A percentile compares a stretch with the other conserved stretches of the same genome.
Evolutionary conservation across 108 stramenopile genomes (phyloP).

Genomic region (Phaeodactylum tricornutum): DNA sequence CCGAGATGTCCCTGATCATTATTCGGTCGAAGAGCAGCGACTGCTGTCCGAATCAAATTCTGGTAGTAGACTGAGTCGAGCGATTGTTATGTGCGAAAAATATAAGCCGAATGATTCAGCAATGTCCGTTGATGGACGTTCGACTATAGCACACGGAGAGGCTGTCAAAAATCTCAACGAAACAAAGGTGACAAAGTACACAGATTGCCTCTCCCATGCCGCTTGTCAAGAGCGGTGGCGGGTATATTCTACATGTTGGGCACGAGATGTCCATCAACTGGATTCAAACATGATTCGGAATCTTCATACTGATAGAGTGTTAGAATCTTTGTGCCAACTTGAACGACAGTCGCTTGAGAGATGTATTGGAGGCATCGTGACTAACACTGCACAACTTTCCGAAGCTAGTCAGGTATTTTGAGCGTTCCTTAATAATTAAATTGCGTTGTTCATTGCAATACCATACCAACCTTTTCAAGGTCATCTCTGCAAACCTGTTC

Average conservation of each 20-base stretch:
- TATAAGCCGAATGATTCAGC: not conserved
- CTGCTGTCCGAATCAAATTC: not conserved
- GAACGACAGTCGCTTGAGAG: constrained; percentile 1
- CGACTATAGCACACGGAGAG: not conserved
- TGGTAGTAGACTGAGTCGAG: not conserved
- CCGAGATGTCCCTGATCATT: no score
- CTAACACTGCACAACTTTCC: not conserved
- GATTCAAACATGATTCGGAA: not conserved
- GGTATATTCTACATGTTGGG: not conserved
- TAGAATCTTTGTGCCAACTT: not conserved
- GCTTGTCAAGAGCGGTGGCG: not conserved
- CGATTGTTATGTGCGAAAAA: not conserved
- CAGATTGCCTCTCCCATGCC: constrained; percentile 3
- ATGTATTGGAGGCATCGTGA: constrained; percentile 4
- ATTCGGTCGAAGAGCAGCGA: not conserved
- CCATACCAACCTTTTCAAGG: constrained; percentile 18
- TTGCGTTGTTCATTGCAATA: constrained; percentile 2
- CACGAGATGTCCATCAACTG: not conserved
- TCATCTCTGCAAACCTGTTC: constrained; percentile 28
- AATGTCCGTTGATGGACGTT: not conserved
- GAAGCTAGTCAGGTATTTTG: not conserved
- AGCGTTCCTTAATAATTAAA: not conserved
- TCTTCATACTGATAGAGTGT: not conserved
- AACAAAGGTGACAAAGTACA: constrained; percentile 3
- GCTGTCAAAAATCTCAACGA: not conserved